These are phyloP conservation scores for Triticum turgidum DNA, from an alignment of 176 grass and related monocot genomes.

Conservation along the genomic window DNA sequence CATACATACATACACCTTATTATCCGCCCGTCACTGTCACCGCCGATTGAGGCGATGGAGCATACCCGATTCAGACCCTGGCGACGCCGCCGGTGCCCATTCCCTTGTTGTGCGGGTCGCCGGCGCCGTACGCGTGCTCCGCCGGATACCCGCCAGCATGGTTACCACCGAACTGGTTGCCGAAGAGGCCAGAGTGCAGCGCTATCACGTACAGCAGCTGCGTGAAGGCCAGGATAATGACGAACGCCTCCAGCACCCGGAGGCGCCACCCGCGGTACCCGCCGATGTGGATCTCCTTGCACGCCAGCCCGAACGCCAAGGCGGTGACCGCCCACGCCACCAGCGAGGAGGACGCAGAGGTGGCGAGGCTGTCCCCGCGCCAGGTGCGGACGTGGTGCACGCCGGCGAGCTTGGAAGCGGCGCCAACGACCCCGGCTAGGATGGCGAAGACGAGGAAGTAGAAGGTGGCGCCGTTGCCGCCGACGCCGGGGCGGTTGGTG, in stretches of 20 bases:
- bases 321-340: constrained; percentile 25
- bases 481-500: constrained; percentile 34
- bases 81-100: background rate
- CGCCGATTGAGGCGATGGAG: too few relatives aligned
- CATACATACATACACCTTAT: too few relatives aligned
- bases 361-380: constrained; percentile 32
- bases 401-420: background rate
- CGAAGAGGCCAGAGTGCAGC: constrained; percentile 53
- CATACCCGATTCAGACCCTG: background rate
- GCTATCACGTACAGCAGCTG: constrained; percentile 56
- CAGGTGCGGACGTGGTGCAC: constrained; percentile 28
- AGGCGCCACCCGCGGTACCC: constrained; percentile 14
- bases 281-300: constrained; percentile 28
- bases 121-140: too few relatives aligned
- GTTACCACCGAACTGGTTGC: constrained; percentile 18
- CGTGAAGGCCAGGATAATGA: constrained; percentile 60
- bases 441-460: constrained; percentile 57
- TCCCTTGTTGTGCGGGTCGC: constrained; percentile 26
- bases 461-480: constrained; percentile 59
- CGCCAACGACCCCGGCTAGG: constrained; percentile 36
- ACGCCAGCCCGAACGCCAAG: constrained; percentile 56
- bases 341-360: accelerated
- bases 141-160: too few relatives aligned
- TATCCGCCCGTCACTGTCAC: too few relatives aligned
- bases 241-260: constrained; percentile 50